Percentiles rank a stretch among this genome's conserved stretches.
These are phyloP conservation scores for Platanthera guangdongensis DNA, from an alignment of 106 monocot genomes.

Conservation along the genomic window DNA sequence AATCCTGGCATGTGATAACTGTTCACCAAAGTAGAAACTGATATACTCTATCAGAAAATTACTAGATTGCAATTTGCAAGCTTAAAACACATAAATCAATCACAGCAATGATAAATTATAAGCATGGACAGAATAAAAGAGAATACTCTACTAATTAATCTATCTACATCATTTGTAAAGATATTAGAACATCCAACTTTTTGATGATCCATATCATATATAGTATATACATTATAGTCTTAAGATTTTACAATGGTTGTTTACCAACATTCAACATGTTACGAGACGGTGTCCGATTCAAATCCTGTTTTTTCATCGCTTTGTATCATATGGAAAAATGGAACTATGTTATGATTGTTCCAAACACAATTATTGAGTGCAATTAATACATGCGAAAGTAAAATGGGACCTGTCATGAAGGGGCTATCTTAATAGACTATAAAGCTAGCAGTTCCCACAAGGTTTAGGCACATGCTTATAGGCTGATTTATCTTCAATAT, in stretches of 20 bases:
- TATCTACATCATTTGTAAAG: too few relatives aligned
- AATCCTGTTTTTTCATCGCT: neutral
- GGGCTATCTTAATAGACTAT: neutral
- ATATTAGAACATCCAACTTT: neutral
- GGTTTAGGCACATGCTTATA: neutral
- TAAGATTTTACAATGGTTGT: neutral
- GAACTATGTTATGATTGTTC: neutral
- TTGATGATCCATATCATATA: neutral
- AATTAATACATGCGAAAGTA: neutral
- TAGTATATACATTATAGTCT: neutral
- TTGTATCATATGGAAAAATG: neutral
- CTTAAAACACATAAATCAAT: neutral
- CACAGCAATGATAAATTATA: neutral
- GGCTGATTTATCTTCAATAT: neutral
- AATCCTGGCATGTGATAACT: conserved; percentile 32
- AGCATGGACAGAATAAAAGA: neutral
- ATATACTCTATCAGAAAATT: neutral
- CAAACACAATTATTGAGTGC: neutral
- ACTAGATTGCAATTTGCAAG: neutral
- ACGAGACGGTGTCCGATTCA: neutral
- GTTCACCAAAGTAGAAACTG: neutral
- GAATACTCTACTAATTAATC: neutral
- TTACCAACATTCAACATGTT: neutral
- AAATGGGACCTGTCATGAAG: neutral
- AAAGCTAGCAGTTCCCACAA: too few relatives aligned